Conservation (phyloP, 2,329 filamentous ascomycete genomes). For the Cryphonectria japonica region DNA sequence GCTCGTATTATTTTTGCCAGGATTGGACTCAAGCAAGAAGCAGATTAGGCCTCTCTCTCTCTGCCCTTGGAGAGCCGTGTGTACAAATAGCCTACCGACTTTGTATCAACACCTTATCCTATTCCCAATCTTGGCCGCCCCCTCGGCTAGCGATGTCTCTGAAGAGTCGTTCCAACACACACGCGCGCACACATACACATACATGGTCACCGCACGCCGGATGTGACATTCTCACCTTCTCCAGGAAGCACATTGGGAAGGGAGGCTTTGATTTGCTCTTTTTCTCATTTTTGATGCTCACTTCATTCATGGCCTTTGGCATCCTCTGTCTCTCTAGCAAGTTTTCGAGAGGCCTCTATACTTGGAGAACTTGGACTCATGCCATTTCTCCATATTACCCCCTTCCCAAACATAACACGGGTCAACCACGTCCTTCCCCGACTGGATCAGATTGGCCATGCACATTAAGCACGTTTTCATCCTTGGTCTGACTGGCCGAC, state of each 20-base stretch:
- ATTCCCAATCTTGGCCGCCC: slow-evolving; percentile 31
- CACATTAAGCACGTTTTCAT: background rate
- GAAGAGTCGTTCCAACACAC: background rate
- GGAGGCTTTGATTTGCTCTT: background rate
- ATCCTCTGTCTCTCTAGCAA: background rate
- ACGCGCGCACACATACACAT: too few species aligned
- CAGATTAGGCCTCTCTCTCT: background rate
- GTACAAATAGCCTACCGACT: background rate
- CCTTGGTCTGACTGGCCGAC: background rate
- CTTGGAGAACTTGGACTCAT: background rate
- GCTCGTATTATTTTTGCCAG: background rate
- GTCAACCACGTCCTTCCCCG: background rate
- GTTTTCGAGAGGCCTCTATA: background rate
- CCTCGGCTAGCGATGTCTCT: slow-evolving; percentile 12
- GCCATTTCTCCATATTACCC: background rate
- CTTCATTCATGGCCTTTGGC: background rate
- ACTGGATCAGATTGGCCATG: background rate
- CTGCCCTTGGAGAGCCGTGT: background rate
- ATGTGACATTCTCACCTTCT: background rate
- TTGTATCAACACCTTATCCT: background rate
- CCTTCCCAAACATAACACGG: background rate
- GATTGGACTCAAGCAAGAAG: background rate
- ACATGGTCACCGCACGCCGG: background rate
- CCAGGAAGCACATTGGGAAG: background rate
- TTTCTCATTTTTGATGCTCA: background rate